Percentiles rank a stretch among this genome's conserved stretches.
These are phyloP conservation scores for Euphorbia schlechtendalii DNA, from an alignment of 441 rosid species.

Conservation along the genomic window DNA sequence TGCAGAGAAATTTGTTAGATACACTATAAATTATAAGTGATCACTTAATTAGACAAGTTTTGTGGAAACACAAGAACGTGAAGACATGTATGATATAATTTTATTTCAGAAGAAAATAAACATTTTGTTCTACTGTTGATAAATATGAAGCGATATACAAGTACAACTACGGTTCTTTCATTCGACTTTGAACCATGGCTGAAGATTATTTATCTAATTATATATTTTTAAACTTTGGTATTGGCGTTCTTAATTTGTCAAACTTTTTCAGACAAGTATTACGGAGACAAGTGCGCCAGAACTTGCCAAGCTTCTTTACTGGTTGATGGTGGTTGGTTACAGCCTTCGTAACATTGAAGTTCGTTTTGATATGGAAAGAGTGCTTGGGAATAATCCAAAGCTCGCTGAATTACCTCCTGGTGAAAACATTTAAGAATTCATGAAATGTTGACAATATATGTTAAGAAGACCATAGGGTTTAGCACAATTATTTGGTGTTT, in stretches of 20 bases:
- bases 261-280: slow-evolving; percentile 47
- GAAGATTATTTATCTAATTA: neutral
- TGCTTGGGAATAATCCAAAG: slow-evolving; percentile 70
- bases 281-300: slow-evolving; percentile 82
- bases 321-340: slow-evolving; percentile 98
- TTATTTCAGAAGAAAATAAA: neutral
- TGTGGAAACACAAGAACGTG: neutral
- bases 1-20: neutral
- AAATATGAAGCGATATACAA: neutral
- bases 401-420: slow-evolving; percentile 87
- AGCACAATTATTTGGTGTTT: slow-evolving; percentile 4
- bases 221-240: neutral
- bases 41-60: neutral
- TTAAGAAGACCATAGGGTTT: slow-evolving; percentile 5
- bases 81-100: neutral
- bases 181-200: neutral
- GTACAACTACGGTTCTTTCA: neutral
- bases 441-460: neutral
- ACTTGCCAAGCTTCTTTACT: slow-evolving; percentile 77
- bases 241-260: neutral
- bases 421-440: slow-evolving; percentile 41
- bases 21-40: neutral
- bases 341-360: slow-evolving; percentile 93
- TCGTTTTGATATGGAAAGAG: slow-evolving; percentile 92
- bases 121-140: neutral